These are phyloP conservation scores for Escallonia rubra DNA, from an alignment of 129 eudicot species.

Conservation along the genomic window DNA sequence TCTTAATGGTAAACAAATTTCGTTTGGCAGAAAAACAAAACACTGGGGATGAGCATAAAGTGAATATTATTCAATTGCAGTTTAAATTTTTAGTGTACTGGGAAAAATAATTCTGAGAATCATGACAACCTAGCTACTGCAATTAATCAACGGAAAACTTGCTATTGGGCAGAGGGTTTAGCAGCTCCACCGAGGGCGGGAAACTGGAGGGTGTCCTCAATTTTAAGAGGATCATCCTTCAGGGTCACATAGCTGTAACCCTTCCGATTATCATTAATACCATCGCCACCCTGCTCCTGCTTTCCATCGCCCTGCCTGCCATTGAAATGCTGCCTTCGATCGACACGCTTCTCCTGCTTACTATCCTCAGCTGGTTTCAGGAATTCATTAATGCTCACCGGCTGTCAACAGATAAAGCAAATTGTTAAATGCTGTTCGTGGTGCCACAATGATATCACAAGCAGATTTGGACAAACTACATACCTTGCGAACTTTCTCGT, in stretches of 20 bases:
- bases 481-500: slow-evolving; percentile 8
- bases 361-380: background rate
- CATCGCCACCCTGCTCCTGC: background rate
- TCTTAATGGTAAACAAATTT: no score
- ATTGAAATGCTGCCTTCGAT: background rate
- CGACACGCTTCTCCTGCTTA: background rate
- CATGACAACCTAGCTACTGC: background rate
- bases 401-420: background rate
- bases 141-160: background rate
- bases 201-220: background rate
- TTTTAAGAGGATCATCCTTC: background rate
- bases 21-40: no score
- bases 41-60: no score
- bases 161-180: background rate
- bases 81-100: no score
- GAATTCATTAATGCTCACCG: background rate
- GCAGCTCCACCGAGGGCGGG: background rate
- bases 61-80: no score
- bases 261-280: background rate
- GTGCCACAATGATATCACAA: background rate
- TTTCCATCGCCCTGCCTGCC: background rate
- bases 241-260: background rate
- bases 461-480: background rate
- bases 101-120: no score
- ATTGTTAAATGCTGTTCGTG: background rate